These are phyloP conservation scores for Pythium phragmiticola DNA, from an alignment of 352 stramenopile genomes.

Conservation along the genomic window DNA sequence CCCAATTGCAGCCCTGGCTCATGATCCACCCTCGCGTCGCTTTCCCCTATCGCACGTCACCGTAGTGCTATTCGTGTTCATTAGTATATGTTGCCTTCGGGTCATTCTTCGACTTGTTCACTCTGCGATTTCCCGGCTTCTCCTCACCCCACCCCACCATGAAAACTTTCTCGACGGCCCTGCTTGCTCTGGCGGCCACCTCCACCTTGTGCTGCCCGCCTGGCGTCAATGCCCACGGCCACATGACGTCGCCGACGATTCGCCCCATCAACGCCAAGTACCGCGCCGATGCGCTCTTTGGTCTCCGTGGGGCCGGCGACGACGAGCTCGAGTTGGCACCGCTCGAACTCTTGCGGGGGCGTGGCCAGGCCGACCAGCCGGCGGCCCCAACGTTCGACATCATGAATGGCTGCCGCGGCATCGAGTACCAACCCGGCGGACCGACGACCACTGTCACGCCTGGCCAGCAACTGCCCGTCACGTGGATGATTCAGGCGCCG, in stretches of 20 bases:
- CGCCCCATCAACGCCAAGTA: constrained; percentile 38
- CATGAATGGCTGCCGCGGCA: constrained; percentile 58
- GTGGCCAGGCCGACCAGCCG: constrained; percentile 42
- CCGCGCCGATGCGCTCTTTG: constrained; percentile 35
- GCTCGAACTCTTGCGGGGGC: constrained; percentile 51
- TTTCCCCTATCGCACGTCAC: too few relatives aligned
- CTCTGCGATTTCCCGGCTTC: constrained; percentile 1
- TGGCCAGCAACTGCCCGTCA: constrained; percentile 38
- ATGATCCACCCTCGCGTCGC: too few relatives aligned
- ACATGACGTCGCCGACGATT: constrained; percentile 23
- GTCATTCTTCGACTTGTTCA: background rate
- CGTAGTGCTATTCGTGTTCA: too few relatives aligned
- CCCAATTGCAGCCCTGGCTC: too few relatives aligned
- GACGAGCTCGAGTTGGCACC: constrained; percentile 49
- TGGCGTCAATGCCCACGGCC: constrained; percentile 26
- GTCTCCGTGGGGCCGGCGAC: constrained; percentile 42
- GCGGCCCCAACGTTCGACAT: constrained; percentile 50
- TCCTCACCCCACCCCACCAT: constrained; percentile 1
- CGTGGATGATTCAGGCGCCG: constrained; percentile 55
- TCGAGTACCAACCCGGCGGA: constrained; percentile 44
- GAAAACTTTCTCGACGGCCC: constrained; percentile 16
- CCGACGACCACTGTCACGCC: constrained; percentile 43
- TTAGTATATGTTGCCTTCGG: too few relatives aligned
- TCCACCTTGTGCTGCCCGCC: background rate
- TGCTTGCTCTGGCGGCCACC: constrained; percentile 13